Base-by-base conservation (phyloP, 148 eudicot species). In the Rhododendron simsii region DNA sequence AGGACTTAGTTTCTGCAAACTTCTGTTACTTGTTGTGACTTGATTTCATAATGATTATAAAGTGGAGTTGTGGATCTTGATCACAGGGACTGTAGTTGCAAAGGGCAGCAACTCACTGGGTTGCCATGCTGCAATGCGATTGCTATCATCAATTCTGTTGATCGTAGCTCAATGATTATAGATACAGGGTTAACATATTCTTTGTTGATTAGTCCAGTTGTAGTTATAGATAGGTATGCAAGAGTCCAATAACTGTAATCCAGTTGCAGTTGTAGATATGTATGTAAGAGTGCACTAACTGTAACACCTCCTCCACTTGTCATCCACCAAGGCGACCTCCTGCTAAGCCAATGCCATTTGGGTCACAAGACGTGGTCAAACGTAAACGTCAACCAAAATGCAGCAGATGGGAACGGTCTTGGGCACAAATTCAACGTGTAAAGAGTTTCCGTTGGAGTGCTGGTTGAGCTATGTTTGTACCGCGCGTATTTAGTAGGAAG, bases 381-480 rank as follows among this genome's bases (percentile, higher is more conserved):
- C 96, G 98, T 41, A 95, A 93, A 84, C 93, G 93, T 82, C 97
- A 93, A 85, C 41, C 76, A 13, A 71, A 71, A 71, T 95, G 99
- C 83, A 94, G 98, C 85, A 92, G 90, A 90, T 96, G 99, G 91
- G 94, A 6, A 94, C 89, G 95, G 95, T 30, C 88, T 91, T 47
- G 99, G 99, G 75, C 99, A 96, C 89, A 96, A 95, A 85, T 88
- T 93, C 98, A 71, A 93, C 98, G 39, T 96, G 99, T 91, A 95
- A 94, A 89, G 96, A 92, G 86, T 80, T 90, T 84, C 20, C 87
- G 73, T 71, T 89, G 86, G 91, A 87, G 83, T 75, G 85, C 63
- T 91, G 81, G 5, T 41, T 0, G 44, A 79, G 35, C 85, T 26
- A 50, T 86, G 90, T 26, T 12, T 48, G 59, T 33, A 11, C 44